phyloP scores from a whole-genome alignment of 345 rosid species.

The Pugionium cornutum region DNA sequence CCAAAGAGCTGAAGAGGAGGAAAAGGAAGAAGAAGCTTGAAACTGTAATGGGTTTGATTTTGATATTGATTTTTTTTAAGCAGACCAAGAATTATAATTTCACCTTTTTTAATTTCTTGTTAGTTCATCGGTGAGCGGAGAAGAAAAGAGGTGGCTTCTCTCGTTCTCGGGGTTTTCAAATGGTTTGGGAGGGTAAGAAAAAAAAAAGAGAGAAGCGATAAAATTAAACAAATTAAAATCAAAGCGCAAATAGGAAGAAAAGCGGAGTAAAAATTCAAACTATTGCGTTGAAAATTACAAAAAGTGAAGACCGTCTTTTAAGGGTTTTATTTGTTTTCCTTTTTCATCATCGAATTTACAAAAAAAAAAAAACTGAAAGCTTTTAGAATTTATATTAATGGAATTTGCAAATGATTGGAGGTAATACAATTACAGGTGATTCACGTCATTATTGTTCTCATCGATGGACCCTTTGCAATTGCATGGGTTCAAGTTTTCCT shows the following conservation, averaged over 20 bases:
- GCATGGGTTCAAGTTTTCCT: constrained; percentile 25
- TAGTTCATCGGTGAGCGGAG: constrained; percentile 58
- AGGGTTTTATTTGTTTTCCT: not conserved
- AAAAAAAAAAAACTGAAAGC: constrained; percentile 13
- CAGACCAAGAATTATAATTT: constrained; percentile 52
- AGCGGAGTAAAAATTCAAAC: constrained; percentile 10
- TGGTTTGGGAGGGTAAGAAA: constrained; percentile 62
- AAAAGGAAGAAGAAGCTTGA: constrained; percentile 19
- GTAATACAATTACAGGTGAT: constrained; percentile 32
- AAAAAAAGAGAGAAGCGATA: not conserved
- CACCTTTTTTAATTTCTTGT: constrained; percentile 33
- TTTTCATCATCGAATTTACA: not conserved
- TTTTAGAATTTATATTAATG: constrained; percentile 26
- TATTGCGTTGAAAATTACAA: constrained; percentile 34
- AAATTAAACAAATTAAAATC: not conserved
- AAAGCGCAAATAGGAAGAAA: not conserved
- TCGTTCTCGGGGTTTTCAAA: constrained; percentile 92
- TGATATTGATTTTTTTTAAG: constrained; percentile 45
- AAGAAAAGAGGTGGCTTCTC: constrained; percentile 49
- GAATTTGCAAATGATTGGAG: constrained; percentile 42
- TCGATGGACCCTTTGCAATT: constrained; percentile 37
- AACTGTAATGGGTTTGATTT: constrained; percentile 41
- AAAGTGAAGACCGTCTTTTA: constrained; percentile 30
- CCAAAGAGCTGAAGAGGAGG: constrained; percentile 15
- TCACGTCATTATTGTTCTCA: constrained; percentile 42